These are phyloP conservation scores for Lathyrus aphaca DNA, from an alignment of 306 rosid species.

Conservation along the genomic window DNA sequence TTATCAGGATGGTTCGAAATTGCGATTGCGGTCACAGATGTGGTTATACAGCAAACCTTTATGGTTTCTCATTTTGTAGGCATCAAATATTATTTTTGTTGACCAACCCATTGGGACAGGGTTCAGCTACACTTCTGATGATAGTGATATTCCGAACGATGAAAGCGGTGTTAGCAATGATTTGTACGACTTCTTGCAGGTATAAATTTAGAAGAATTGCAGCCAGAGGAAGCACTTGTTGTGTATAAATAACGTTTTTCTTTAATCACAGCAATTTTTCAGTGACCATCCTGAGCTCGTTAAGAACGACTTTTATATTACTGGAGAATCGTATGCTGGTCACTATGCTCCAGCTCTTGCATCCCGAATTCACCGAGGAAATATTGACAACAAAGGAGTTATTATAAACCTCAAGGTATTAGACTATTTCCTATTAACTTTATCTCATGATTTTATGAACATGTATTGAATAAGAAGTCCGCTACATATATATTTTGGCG, in stretches of 20 bases:
- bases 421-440: constrained; percentile 7
- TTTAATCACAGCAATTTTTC: constrained; percentile 63
- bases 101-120: constrained; percentile 95
- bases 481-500: neutral
- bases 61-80: constrained; percentile 53
- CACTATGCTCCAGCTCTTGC: constrained; percentile 94
- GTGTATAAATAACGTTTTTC: neutral
- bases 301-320: constrained; percentile 74
- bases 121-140: constrained; percentile 70
- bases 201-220: constrained; percentile 21
- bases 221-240: neutral
- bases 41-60: neutral
- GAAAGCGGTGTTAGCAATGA: constrained; percentile 78
- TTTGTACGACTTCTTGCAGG: constrained; percentile 90
- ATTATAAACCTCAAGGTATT: constrained; percentile 73
- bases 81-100: constrained; percentile 76
- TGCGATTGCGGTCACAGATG: neutral
- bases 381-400: constrained; percentile 65
- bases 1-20: neutral
- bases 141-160: constrained; percentile 59
- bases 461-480: neutral
- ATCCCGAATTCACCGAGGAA: constrained; percentile 67
- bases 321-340: constrained; percentile 97
- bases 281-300: constrained; percentile 62
- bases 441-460: neutral